A percentile compares a stretch with the other conserved stretches of the same genome.
Evolutionary conservation across 2,329 filamentous ascomycete species (phyloP).

Genomic region (Fusarium longipes): DNA sequence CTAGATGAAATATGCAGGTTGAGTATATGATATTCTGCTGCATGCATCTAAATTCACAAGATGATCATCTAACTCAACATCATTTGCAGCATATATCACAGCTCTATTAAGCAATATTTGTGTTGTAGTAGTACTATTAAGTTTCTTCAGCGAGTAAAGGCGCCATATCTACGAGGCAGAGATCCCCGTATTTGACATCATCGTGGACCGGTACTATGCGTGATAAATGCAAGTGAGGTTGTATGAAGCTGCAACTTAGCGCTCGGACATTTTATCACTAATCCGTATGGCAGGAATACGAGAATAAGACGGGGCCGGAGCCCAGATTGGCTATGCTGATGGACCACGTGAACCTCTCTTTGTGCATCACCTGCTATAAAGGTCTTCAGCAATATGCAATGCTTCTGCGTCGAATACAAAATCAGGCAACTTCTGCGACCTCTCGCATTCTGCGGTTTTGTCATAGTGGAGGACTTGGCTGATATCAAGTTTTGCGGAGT

Average conservation of each 20-base stretch:
- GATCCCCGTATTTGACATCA: background rate
- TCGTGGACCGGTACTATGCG: background rate
- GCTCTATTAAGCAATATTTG: accelerated
- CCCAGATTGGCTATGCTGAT: background rate
- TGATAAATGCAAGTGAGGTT: background rate
- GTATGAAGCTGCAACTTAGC: background rate
- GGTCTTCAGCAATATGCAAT: too few relatives aligned
- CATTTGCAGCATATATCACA: too few relatives aligned
- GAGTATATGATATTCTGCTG: background rate
- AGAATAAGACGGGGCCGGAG: background rate
- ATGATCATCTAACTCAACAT: background rate
- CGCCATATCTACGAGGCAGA: background rate
- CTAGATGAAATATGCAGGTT: background rate
- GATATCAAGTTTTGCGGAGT: background rate
- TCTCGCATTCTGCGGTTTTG: too few relatives aligned
- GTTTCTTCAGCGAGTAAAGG: background rate
- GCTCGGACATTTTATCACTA: accelerated
- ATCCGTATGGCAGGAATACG: background rate
- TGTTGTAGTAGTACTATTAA: background rate
- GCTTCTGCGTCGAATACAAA: background rate
- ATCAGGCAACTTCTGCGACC: background rate
- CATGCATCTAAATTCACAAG: background rate
- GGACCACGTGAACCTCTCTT: background rate
- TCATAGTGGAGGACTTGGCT: too few relatives aligned
- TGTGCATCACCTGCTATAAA: background rate